Evolutionary conservation across 164 flowering plant genomes (phyloP).

Genomic region (Sextonia rubra): DNA sequence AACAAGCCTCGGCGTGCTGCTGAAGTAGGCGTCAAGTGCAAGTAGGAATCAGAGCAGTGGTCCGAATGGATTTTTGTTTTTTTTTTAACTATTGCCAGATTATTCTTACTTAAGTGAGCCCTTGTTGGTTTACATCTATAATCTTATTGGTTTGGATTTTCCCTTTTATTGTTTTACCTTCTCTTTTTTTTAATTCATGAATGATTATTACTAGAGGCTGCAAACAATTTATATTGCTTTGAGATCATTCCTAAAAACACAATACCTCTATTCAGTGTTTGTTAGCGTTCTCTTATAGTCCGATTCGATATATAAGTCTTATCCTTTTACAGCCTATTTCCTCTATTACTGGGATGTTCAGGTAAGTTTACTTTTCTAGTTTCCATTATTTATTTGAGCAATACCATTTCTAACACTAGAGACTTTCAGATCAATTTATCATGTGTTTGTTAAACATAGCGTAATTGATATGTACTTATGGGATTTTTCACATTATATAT

Average conservation of each 20-base stretch:
- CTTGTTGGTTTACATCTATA: slow-evolving; percentile 2
- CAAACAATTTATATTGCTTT: slow-evolving; percentile 20
- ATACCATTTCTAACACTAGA: neutral
- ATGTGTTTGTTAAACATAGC: no score
- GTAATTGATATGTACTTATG: no score
- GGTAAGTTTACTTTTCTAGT: neutral
- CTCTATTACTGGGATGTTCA: neutral
- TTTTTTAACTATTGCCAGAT: neutral
- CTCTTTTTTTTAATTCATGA: slow-evolving; percentile 9
- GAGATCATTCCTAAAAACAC: slow-evolving; percentile 17
- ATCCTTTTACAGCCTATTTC: neutral
- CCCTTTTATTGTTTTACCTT: neutral
- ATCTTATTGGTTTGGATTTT: slow-evolving; percentile 3
- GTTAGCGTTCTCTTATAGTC: neutral
- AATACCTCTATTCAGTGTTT: neutral
- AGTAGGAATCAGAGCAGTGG: slow-evolving; percentile 22
- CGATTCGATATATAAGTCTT: neutral
- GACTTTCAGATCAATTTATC: neutral
- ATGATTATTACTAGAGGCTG: slow-evolving; percentile 22
- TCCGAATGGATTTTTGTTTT: neutral
- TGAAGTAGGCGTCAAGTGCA: slow-evolving; percentile 77
- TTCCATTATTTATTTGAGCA: neutral
- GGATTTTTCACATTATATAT: no score
- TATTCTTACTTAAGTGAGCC: neutral
- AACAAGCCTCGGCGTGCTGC: slow-evolving; percentile 84